Evolutionary conservation across 768 basidiomycete species (phyloP).

Genomic region (Hortiboletus campestris): DNA sequence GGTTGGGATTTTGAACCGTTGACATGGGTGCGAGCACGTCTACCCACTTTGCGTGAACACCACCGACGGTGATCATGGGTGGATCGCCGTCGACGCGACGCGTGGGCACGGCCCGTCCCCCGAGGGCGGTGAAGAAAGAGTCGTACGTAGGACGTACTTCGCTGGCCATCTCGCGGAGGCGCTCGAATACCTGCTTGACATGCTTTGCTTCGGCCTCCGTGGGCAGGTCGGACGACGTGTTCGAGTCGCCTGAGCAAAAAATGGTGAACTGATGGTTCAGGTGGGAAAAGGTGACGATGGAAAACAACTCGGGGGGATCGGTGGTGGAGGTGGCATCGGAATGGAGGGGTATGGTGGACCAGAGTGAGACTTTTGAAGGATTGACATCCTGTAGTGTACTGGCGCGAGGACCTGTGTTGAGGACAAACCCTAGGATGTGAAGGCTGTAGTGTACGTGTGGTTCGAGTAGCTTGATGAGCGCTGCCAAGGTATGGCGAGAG

Average conservation of each 20-base stretch:
- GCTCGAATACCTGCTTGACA: constrained; percentile 12
- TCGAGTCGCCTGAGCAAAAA: constrained; percentile 19
- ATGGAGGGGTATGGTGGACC: constrained; percentile 17
- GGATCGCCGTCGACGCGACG: constrained; percentile 5
- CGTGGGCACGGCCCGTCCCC: not conserved
- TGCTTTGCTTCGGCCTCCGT: constrained; percentile 13
- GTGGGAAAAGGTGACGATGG: constrained; percentile 17
- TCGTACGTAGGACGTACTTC: constrained; percentile 6
- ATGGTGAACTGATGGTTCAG: constrained; percentile 8
- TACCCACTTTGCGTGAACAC: constrained; percentile 9
- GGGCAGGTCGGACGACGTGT: not conserved
- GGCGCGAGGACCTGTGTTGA: constrained; percentile 16
- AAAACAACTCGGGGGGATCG: constrained; percentile 12
- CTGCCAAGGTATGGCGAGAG: not conserved
- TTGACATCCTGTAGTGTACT: constrained; percentile 11
- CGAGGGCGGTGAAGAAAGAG: not conserved
- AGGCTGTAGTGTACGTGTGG: constrained; percentile 14
- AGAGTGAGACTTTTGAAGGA: constrained; percentile 13
- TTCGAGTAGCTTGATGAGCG: constrained; percentile 12
- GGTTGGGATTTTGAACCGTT: not conserved
- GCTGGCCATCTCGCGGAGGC: constrained; percentile 2
- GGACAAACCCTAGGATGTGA: constrained; percentile 16
- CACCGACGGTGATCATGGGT: constrained; percentile 9
- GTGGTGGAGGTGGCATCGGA: not conserved
- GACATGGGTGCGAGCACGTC: constrained; percentile 7